These are phyloP conservation scores for Arabis alpina DNA, from an alignment of 345 rosid species.

Conservation along the genomic window DNA sequence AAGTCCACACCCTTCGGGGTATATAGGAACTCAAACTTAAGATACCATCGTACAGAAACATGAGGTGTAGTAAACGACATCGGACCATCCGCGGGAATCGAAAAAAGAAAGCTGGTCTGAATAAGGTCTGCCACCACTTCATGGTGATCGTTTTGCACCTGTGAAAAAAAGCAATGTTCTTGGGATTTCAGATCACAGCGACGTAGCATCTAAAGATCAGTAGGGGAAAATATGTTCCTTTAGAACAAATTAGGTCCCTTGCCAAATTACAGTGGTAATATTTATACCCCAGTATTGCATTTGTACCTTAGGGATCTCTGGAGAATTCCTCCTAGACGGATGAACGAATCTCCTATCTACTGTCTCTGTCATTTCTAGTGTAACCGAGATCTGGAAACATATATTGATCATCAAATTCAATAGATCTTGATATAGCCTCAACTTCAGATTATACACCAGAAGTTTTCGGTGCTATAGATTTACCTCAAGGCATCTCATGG, in stretches of 20 bases:
- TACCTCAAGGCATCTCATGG: conserved; percentile 97
- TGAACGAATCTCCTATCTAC: conserved; percentile 68
- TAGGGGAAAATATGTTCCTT: background rate
- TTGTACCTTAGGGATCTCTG: conserved; percentile 71
- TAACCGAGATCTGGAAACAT: conserved; percentile 66
- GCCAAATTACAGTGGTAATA: background rate
- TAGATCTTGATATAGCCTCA: background rate
- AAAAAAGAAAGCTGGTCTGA: conserved; percentile 95
- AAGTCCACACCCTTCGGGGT: conserved; percentile 81
- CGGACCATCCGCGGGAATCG: conserved; percentile 95
- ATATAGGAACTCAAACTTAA: conserved; percentile 88
- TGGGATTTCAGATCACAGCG: conserved; percentile 5
- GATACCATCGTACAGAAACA: conserved; percentile 87
- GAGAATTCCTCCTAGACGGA: conserved; percentile 86
- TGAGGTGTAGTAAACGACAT: conserved; percentile 89
- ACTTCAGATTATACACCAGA: conserved; percentile 10
- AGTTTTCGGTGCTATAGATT: conserved; percentile 21
- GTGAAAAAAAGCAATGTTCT: conserved; percentile 26
- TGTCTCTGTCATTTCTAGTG: conserved; percentile 87
- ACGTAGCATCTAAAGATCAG: conserved; percentile 9
- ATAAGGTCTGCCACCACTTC: conserved; percentile 93
- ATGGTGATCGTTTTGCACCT: conserved; percentile 96
- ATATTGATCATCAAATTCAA: conserved; percentile 15
- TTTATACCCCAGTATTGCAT: background rate
- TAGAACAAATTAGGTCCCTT: background rate